Evolutionary conservation across 2,329 filamentous ascomycete species (phyloP).

Genomic region (Colletotrichum gloeosporioides): DNA sequence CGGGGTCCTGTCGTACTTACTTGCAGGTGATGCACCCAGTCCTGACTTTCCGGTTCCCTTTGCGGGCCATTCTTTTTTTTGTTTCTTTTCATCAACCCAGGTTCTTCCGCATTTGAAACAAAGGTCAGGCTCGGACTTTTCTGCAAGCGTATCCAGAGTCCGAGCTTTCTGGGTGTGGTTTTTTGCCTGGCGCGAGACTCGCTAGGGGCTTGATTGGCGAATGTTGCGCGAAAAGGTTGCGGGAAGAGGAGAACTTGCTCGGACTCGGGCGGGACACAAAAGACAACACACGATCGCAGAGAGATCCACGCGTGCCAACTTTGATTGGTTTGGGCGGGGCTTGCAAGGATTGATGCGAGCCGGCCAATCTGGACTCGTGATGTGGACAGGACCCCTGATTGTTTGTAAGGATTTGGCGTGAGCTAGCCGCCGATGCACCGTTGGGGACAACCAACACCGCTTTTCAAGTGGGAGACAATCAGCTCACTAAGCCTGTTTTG

Average conservation of each 20-base stretch:
- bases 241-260: not conserved
- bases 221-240: not conserved
- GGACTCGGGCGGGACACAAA: not conserved
- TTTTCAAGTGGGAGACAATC: not conserved
- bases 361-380: not conserved
- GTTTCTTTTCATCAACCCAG: not conserved
- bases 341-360: not conserved
- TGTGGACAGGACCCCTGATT: not conserved
- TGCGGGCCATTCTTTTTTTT: slow-evolving; percentile 31
- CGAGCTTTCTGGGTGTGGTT: not conserved
- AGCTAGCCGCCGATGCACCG: not conserved
- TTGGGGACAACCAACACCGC: not conserved
- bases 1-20: slow-evolving; percentile 33
- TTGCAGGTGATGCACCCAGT: slow-evolving; percentile 63
- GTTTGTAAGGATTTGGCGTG: not conserved
- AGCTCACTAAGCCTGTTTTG: not conserved
- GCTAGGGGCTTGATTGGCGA: not conserved
- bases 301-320: not conserved
- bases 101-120: not conserved
- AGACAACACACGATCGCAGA: not conserved
- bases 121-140: not conserved
- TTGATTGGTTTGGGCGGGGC: not conserved
- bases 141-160: not conserved
- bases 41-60: slow-evolving; percentile 50
- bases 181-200: not conserved